A percentile compares a stretch with the other conserved stretches of the same genome.
phyloP scores from a whole-genome alignment of 257 asterid species.

The Solanum sejunctum region DNA sequence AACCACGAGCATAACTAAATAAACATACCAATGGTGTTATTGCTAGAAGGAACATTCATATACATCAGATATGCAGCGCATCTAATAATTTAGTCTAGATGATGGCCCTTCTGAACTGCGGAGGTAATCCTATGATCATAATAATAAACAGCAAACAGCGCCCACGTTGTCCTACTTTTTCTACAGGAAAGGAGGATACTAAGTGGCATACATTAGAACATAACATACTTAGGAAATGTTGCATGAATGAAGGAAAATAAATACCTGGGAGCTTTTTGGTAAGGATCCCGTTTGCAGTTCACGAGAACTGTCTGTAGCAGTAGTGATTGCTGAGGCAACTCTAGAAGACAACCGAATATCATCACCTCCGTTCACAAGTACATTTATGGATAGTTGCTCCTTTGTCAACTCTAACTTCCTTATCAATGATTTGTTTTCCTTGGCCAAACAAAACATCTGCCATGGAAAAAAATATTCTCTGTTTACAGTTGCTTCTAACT shows the following conservation, averaged over 20 bases:
- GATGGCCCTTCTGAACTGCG: neutral
- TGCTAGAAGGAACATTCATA: neutral
- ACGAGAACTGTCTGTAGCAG: slow-evolving; percentile 11
- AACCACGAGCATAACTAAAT: neutral
- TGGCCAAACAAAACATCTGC: slow-evolving; percentile 47
- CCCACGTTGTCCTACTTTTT: neutral
- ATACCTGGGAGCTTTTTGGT: slow-evolving; percentile 28
- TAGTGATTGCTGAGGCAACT: slow-evolving; percentile 9
- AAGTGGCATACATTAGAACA: neutral
- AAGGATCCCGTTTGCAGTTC: slow-evolving; percentile 21
- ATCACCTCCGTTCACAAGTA: slow-evolving; percentile 4
- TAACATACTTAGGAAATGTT: neutral
- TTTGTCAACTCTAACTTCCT: slow-evolving; percentile 19
- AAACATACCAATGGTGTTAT: neutral
- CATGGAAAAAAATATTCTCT: slow-evolving; percentile 1
- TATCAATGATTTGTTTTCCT: slow-evolving; percentile 58
- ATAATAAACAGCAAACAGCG: neutral
- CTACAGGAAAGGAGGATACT: neutral
- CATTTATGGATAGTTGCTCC: slow-evolving; percentile 9
- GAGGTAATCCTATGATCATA: neutral
- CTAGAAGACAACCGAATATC: slow-evolving; percentile 8
- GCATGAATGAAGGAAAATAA: neutral
- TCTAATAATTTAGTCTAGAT: neutral
- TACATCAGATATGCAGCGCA: neutral
- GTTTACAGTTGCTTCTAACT: neutral